Base-by-base conservation (phyloP, 1,139 yeast species). In the Geotrichum bryndzae region DNA sequence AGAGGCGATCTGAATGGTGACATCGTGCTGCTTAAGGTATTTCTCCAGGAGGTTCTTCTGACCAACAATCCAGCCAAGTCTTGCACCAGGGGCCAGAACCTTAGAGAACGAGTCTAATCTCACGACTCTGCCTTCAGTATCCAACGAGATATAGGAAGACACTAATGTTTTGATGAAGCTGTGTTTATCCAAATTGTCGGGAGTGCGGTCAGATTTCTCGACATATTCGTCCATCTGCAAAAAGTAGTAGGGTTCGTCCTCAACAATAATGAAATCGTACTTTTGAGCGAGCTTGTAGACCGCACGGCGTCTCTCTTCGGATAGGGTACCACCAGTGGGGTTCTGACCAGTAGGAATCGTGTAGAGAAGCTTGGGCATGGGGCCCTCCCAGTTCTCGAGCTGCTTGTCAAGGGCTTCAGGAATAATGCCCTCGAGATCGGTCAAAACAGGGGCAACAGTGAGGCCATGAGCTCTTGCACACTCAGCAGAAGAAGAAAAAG, bases 231-330 rank as follows among this genome's bases (percentile, higher is more conserved):
- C 90, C 96, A 90, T 89, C 77, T 90, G 97, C 73, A 91, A 79
- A 80, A 89, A 91, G 80, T 88, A 91, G 82, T 91, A 91, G 51
- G 97, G 97, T 76, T 91, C 97, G 74, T 91, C 97, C 77, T 91
- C 97, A 59, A 90, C 77, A 67, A 91, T 84, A 59, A 91, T 71
- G 70, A 91, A 80, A 76, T 91, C 96, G 74, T 90, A 86, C 76
- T 88, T 84, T 70, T 84, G 85, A 29, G 94, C 90, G 67, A 90
- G 73, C 63, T 82, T 79, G 76, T 90, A 90, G 65, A 91, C 81
- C 57, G 79, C 82, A 66, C 78, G 74, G 76, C 96, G 88, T 77
- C 97, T 84, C 69, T 87, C 91, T 23, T 72, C 76, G 59, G 86
- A 79, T 68, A 91, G 78, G 54, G 89, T 86, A 11, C 94, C 86